These are phyloP conservation scores for Stropharia rugosoannulata DNA, from an alignment of 768 basidiomycete genomes.

Conservation along the genomic window DNA sequence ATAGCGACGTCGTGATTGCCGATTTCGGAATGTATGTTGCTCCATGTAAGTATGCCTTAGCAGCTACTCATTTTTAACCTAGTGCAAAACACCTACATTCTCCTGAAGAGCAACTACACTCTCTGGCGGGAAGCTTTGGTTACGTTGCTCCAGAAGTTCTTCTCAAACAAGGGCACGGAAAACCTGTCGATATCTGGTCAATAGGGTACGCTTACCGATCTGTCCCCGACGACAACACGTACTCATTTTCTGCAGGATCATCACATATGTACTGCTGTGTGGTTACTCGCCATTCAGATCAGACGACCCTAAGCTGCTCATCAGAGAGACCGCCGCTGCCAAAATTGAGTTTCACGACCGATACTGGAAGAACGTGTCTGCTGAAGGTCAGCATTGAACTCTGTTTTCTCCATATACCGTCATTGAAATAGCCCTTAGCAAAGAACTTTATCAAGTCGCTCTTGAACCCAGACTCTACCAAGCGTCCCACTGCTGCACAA, in stretches of 20 bases:
- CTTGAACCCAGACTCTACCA: constrained; percentile 66
- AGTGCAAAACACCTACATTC: constrained; percentile 84
- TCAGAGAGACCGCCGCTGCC: constrained; percentile 82
- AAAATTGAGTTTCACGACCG: constrained; percentile 89
- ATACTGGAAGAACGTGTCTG: constrained; percentile 91
- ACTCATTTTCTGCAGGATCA: constrained; percentile 55
- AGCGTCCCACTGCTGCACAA: constrained; percentile 71
- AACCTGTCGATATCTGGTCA: constrained; percentile 93
- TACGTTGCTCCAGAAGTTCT: constrained; percentile 93
- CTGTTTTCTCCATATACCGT: background rate
- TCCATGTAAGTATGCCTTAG: background rate
- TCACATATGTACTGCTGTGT: constrained; percentile 92
- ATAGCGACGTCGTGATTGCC: constrained; percentile 90
- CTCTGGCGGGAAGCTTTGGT: constrained; percentile 80
- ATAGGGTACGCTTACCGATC: constrained; percentile 60
- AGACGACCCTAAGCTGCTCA: constrained; percentile 71
- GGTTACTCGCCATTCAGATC: constrained; percentile 95
- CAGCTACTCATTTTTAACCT: background rate
- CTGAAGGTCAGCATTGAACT: constrained; percentile 49
- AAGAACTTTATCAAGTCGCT: constrained; percentile 80
- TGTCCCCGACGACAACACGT: background rate
- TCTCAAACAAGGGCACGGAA: constrained; percentile 80
- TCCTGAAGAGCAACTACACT: constrained; percentile 66
- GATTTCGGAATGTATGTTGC: constrained; percentile 91
- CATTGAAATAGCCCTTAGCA: constrained; percentile 42